Evolutionary conservation across 495 filamentous ascomycete species (phyloP).

Genomic region (Penicillium chermesinum): DNA sequence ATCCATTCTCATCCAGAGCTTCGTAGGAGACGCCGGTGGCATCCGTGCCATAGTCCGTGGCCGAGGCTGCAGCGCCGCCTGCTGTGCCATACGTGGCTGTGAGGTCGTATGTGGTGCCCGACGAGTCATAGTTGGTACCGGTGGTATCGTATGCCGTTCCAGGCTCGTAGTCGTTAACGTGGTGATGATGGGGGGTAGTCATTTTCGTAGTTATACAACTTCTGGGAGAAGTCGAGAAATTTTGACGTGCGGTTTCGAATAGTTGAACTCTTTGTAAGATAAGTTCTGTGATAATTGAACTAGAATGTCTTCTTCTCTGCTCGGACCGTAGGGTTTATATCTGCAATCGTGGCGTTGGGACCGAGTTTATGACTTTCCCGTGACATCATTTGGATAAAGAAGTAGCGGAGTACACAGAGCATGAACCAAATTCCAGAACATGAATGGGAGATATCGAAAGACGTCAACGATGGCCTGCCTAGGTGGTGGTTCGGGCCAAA

Average conservation of each 20-base stretch:
- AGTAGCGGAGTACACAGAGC: too few relatives aligned
- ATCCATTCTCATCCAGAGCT: conserved; percentile 31
- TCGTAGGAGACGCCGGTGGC: conserved; percentile 36
- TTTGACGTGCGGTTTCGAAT: too few relatives aligned
- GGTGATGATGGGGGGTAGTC: conserved; percentile 6
- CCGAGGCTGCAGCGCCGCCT: conserved; percentile 35
- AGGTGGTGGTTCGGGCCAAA: too few relatives aligned
- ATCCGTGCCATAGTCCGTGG: conserved; percentile 36
- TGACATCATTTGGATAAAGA: neutral
- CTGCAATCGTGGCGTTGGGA: neutral
- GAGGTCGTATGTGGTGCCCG: conserved; percentile 18
- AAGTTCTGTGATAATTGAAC: too few relatives aligned
- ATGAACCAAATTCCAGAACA: too few relatives aligned
- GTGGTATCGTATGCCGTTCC: conserved; percentile 10
- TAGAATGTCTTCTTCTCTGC: too few relatives aligned
- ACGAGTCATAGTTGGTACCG: conserved; percentile 17
- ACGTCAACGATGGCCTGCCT: too few relatives aligned
- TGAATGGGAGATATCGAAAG: too few relatives aligned
- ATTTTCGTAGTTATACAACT: conserved; percentile 12
- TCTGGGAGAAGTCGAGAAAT: neutral
- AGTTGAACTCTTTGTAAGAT: too few relatives aligned
- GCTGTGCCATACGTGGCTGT: conserved; percentile 20
- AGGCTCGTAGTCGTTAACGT: conserved; percentile 14
- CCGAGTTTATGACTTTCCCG: neutral
- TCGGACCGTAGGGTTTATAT: too few relatives aligned